Percentiles rank a stretch among this genome's conserved stretches.
Conservation (phyloP, 2,329 filamentous ascomycete genomes). For the Helicocarpus griseus region DNA sequence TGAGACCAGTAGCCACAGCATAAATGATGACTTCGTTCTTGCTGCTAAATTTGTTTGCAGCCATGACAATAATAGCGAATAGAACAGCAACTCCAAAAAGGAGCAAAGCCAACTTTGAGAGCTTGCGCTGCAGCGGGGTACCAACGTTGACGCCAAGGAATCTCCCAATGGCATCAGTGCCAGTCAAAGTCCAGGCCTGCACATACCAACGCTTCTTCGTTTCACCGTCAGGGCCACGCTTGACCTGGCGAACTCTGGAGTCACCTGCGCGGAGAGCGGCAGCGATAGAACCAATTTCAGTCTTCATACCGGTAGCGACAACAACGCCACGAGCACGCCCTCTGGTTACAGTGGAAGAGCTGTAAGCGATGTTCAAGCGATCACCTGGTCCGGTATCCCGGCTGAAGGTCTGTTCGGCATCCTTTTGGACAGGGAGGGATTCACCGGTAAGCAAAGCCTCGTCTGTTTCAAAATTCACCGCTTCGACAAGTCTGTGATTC, state of each 20-base stretch:
- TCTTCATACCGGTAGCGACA: constrained; percentile 51
- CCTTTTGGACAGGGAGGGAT: constrained; percentile 50
- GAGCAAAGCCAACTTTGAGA: constrained; percentile 57
- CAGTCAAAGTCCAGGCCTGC: constrained; percentile 43
- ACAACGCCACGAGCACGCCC: constrained; percentile 53
- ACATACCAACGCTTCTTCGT: constrained; percentile 45
- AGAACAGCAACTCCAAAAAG: constrained; percentile 59
- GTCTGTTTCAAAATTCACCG: constrained; percentile 50
- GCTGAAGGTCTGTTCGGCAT: constrained; percentile 40
- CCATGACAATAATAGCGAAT: constrained; percentile 60
- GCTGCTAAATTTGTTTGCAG: constrained; percentile 49
- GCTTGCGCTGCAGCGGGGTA: constrained; percentile 59
- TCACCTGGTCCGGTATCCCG: constrained; percentile 49
- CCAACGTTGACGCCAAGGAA: constrained; percentile 61
- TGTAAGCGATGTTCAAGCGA: constrained; percentile 52
- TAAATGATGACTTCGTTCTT: constrained; percentile 55
- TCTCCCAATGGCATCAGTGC: constrained; percentile 48
- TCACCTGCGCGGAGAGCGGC: constrained; percentile 52
- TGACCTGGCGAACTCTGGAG: constrained; percentile 42
- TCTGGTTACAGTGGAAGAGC: constrained; percentile 52
- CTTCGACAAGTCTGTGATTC: constrained; percentile 39
- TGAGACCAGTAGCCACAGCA: constrained; percentile 49
- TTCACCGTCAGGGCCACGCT: constrained; percentile 41
- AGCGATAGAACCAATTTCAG: constrained; percentile 57
- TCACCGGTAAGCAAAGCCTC: constrained; percentile 55